These are phyloP conservation scores for Tulasnella sp. DNA, from an alignment of 768 basidiomycete species.

Conservation along the genomic window DNA sequence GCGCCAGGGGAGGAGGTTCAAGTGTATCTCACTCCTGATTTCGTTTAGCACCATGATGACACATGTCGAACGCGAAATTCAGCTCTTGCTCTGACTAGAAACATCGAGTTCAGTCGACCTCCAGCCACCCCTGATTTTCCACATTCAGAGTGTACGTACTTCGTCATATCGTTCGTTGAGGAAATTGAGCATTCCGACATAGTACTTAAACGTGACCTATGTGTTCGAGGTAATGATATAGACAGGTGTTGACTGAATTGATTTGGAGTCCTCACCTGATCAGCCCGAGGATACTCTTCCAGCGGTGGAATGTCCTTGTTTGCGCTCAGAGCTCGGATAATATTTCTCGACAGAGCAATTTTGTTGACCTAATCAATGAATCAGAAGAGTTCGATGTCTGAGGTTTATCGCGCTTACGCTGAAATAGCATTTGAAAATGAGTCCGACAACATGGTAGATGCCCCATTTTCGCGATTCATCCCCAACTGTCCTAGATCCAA, in stretches of 20 bases:
- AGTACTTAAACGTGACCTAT: conserved; percentile 90
- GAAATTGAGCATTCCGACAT: conserved; percentile 90
- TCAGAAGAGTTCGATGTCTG: not conserved
- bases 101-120: not conserved
- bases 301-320: conserved; percentile 80
- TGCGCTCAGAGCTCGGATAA: conserved; percentile 79
- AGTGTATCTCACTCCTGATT: conserved; percentile 70
- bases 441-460: conserved; percentile 82
- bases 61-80: conserved; percentile 77
- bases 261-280: conserved; percentile 52
- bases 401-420: conserved; percentile 45
- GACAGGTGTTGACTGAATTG: conserved; percentile 20
- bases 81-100: conserved; percentile 78
- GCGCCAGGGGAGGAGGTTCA: not conserved
- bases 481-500: not conserved
- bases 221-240: conserved; percentile 13
- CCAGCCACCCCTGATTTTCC: not conserved
- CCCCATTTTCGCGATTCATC: conserved; percentile 77
- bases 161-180: conserved; percentile 85
- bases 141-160: conserved; percentile 34
- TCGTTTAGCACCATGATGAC: conserved; percentile 54
- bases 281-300: conserved; percentile 65
- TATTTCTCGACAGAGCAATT: conserved; percentile 85
- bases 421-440: conserved; percentile 93
- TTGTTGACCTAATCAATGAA: conserved; percentile 59